These are phyloP conservation scores for Ilyonectria mors-panacis DNA, from an alignment of 2,329 filamentous ascomycete genomes.

Conservation along the genomic window DNA sequence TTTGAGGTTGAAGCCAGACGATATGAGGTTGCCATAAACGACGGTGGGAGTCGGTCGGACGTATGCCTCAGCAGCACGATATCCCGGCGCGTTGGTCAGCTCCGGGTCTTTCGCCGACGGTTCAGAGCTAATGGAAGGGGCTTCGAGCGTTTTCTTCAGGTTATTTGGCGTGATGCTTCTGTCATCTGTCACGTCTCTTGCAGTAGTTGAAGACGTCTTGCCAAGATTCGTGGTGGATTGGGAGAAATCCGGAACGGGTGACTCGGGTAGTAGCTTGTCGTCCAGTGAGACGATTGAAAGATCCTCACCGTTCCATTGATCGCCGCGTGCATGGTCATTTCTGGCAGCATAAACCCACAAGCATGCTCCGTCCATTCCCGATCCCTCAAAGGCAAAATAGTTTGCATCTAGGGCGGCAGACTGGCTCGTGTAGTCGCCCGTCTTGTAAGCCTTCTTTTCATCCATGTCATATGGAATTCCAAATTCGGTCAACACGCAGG, in stretches of 20 bases:
- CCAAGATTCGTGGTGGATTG: constrained; percentile 62
- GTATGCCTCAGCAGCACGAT: constrained; percentile 93
- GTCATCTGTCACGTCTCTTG: constrained; percentile 65
- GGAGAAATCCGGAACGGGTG: constrained; percentile 62
- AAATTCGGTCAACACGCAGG: constrained; percentile 93
- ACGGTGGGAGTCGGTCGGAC: constrained; percentile 86
- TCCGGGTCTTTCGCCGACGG: constrained; percentile 68
- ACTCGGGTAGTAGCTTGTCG: constrained; percentile 75
- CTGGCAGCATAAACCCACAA: constrained; percentile 88
- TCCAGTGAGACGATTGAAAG: constrained; percentile 90
- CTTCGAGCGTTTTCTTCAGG: constrained; percentile 80
- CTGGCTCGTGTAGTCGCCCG: constrained; percentile 94
- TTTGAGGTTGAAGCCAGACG: constrained; percentile 86
- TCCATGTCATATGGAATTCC: constrained; percentile 99
- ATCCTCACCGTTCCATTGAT: constrained; percentile 98
- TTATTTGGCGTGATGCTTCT: constrained; percentile 80
- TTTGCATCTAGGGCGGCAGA: constrained; percentile 95
- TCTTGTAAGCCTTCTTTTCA: constrained; percentile 94
- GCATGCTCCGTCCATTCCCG: constrained; percentile 86
- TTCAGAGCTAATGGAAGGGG: constrained; percentile 75
- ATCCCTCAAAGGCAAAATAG: constrained; percentile 91
- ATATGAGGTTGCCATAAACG: constrained; percentile 78
- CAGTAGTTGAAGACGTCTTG: constrained; percentile 39
- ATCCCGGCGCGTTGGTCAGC: constrained; percentile 77
- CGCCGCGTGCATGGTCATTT: constrained; percentile 91